These are phyloP conservation scores for Boletus tylopilopsis DNA, from an alignment of 768 basidiomycete genomes.

Conservation along the genomic window DNA sequence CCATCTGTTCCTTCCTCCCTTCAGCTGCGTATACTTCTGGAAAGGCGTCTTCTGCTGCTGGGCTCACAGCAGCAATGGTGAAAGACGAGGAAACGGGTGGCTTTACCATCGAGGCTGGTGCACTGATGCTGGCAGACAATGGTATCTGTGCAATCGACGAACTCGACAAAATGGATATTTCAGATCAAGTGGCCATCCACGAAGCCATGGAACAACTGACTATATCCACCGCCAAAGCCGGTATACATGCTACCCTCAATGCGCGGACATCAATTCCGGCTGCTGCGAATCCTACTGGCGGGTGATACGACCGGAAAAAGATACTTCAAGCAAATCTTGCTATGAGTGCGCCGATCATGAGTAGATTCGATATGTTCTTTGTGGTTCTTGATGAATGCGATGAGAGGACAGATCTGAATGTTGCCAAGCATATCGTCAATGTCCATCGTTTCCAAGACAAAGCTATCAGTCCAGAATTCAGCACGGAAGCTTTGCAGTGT, in stretches of 20 bases:
- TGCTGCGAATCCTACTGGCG: constrained; percentile 95
- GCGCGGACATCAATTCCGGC: constrained; percentile 97
- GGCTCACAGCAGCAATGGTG: constrained; percentile 97
- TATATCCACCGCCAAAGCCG: constrained; percentile 98
- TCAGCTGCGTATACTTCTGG: too few species aligned
- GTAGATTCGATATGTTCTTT: constrained; percentile 96
- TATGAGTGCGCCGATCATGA: constrained; percentile 95
- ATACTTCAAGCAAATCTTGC: constrained; percentile 99
- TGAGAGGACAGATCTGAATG: constrained; percentile 98
- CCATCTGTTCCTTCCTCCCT: constrained; percentile 54
- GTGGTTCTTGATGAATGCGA: constrained; percentile 99
- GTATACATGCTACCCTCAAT: constrained; percentile 97
- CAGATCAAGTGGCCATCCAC: constrained; percentile 96
- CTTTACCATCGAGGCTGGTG: constrained; percentile 98
- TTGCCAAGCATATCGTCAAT: too few species aligned
- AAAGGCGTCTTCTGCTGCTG: constrained; percentile 97
- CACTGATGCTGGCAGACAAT: constrained; percentile 97
- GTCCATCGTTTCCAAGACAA: too few species aligned
- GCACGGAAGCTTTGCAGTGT: too few species aligned
- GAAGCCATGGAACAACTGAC: constrained; percentile 99
- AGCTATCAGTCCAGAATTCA: too few species aligned
- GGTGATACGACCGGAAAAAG: constrained; percentile 96
- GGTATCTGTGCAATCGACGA: constrained; percentile 98
- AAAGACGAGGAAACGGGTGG: constrained; percentile 96
- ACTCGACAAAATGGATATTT: constrained; percentile 99